These are phyloP conservation scores for Limonomyces culmigenus DNA, from an alignment of 1,284 basidiomycete species.

Conservation along the genomic window DNA sequence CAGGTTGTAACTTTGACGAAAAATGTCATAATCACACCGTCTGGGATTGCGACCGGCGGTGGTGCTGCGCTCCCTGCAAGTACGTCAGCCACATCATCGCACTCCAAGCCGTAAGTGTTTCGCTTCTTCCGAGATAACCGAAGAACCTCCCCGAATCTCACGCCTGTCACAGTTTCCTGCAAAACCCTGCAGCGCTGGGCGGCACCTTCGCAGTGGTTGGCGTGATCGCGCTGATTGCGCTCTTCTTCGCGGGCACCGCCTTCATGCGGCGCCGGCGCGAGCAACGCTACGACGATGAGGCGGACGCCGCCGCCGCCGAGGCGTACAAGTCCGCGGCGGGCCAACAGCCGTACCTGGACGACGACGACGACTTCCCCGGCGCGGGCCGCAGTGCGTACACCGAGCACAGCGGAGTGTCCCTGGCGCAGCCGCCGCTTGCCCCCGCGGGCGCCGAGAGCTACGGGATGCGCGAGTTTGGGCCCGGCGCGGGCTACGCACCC, in stretches of 20 bases:
- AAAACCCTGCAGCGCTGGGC: conserved; percentile 53
- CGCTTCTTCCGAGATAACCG: background rate
- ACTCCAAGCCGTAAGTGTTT: conserved; percentile 5
- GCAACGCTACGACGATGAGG: conserved; percentile 46
- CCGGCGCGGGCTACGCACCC: background rate
- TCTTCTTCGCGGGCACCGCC: conserved; percentile 34
- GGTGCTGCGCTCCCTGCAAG: conserved; percentile 2
- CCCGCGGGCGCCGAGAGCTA: background rate
- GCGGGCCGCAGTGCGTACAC: no score
- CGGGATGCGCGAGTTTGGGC: background rate
- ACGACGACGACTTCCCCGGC: conserved; percentile 19
- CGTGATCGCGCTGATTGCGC: conserved; percentile 30
- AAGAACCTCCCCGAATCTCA: background rate
- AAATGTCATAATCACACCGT: conserved; percentile 6
- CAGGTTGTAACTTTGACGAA: no score
- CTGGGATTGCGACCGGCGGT: conserved; percentile 3
- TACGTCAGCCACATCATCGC: conserved; percentile 4
- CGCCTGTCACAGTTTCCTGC: conserved; percentile 34
- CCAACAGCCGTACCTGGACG: conserved; percentile 31
- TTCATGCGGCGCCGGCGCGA: conserved; percentile 44
- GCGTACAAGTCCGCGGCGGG: conserved; percentile 11
- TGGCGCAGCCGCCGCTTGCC: background rate
- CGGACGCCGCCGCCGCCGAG: conserved; percentile 36
- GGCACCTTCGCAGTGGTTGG: conserved; percentile 56
- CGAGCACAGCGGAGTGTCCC: background rate